Percentiles rank a stretch among this genome's conserved stretches.
phyloP scores from a whole-genome alignment of 2,329 filamentous ascomycete genomes.

The Berkeleyomyces basicola region DNA sequence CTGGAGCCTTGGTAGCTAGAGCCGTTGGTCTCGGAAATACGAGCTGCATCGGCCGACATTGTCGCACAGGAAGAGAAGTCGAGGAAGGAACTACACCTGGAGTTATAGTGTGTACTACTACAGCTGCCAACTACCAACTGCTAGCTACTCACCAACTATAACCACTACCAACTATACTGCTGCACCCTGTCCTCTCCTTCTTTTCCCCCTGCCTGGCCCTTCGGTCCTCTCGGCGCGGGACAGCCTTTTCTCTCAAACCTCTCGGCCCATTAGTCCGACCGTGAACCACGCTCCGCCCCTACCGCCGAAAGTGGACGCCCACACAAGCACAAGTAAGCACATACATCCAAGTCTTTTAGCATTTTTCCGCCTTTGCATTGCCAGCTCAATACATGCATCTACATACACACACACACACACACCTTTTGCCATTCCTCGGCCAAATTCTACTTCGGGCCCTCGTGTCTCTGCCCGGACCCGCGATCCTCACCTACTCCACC shows the following conservation, averaged over 20 bases:
- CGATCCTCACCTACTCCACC: not conserved
- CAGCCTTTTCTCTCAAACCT: not conserved
- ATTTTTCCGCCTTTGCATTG: too few relatives aligned
- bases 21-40: conserved; percentile 7
- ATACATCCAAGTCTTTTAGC: too few relatives aligned
- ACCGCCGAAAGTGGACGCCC: too few relatives aligned
- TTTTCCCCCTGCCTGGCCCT: not conserved
- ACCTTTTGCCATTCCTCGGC: not conserved
- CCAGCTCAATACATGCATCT: too few relatives aligned
- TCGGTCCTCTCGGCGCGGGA: not conserved
- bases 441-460: not conserved
- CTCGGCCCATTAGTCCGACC: not conserved
- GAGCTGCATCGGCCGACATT: conserved; percentile 7
- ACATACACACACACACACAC: not conserved
- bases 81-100: not conserved
- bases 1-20: too few relatives aligned
- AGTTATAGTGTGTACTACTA: too few relatives aligned
- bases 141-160: too few relatives aligned
- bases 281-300: not conserved
- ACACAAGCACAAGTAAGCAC: too few relatives aligned
- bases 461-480: not conserved
- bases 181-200: not conserved
- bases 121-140: too few relatives aligned
- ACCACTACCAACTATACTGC: too few relatives aligned
- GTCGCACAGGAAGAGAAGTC: not conserved